Base-by-base conservation (phyloP, 345 rosid genomes). In the Melastoma malabathricum region DNA sequence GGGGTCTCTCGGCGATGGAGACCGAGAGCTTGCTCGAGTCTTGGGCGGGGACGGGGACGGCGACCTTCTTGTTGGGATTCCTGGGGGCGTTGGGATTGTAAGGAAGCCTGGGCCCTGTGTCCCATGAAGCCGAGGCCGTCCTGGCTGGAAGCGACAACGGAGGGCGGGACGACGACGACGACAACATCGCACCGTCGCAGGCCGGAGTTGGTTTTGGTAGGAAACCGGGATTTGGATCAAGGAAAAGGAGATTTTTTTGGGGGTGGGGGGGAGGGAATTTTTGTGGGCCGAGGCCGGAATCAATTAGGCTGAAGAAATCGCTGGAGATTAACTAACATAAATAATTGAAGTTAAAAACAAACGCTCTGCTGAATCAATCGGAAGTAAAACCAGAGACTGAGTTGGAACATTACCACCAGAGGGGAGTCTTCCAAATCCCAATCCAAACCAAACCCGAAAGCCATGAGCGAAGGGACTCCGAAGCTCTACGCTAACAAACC, bases 21-120 rank as follows among this genome's bases (percentile, higher is more conserved):
- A 78, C 15, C 2, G 57, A 43, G 13, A 57, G 57, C 31, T 62
- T 57, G 23, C 63, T 67, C 3, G 59, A 38, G 17, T 57, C 34
- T 10, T 20, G 13, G 29, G 23, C 38, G 46, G 73, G 46, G 47
- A 66, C 34, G 13, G 29, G 13, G 29, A 31, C 38, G 46, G 73
- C 43, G 47, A 66, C 67, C 19, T 14, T 59, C 43, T 60, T 72
- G 44, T 68, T 67, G 39, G 62, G 71, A 20, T 71, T 76, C 17
- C 71, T 66, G 8, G 96, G 96, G 53, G 97, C 69, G 67, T 83
- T 81, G 27, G 72, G 95, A 44, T 83, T 83, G 76, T 86, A 83
- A 10, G 82, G 59, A 48, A 73, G 78, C 46, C 74, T 75, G 47
- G 74, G 76, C 15, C 75, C 70, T 44, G 81, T 82, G 73, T 82